These are phyloP conservation scores for Phytophthora fragariaefolia DNA, from an alignment of 352 stramenopile genomes.

Conservation along the genomic window DNA sequence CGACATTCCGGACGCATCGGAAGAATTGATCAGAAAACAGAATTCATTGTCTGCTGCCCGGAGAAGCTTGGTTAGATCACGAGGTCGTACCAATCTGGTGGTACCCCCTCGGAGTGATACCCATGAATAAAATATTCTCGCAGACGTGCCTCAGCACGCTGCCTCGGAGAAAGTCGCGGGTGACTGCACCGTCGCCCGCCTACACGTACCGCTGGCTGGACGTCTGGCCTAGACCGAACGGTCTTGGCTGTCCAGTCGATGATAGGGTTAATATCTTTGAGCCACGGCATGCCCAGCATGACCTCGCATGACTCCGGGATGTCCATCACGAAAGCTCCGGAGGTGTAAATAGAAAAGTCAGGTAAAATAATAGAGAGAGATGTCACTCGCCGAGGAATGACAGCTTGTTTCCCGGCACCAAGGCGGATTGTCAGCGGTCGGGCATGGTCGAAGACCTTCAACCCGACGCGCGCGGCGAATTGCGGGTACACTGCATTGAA, in stretches of 20 bases:
- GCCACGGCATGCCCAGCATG: slow-evolving; percentile 20
- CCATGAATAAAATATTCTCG: not conserved
- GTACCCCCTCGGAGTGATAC: slow-evolving; percentile 2
- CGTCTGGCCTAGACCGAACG: not conserved
- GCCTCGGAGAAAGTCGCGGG: not conserved
- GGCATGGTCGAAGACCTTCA: not conserved
- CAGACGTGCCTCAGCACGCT: slow-evolving; percentile 1
- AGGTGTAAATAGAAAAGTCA: slow-evolving; percentile 3
- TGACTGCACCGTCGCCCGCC: not conserved
- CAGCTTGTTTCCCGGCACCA: slow-evolving; percentile 2
- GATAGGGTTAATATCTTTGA: slow-evolving; percentile 9
- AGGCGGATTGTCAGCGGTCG: slow-evolving; percentile 1
- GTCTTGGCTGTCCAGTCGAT: slow-evolving; percentile 11
- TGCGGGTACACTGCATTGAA: slow-evolving; percentile 7
- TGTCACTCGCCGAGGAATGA: slow-evolving; percentile 7
- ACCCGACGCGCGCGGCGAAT: not conserved
- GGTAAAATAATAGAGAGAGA: slow-evolving; percentile 2
- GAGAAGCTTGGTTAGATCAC: not conserved
- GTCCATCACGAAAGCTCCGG: slow-evolving; percentile 16
- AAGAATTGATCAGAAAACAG: not conserved
- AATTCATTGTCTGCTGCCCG: slow-evolving; percentile 5
- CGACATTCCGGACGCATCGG: not conserved
- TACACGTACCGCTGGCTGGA: not conserved
- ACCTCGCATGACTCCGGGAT: slow-evolving; percentile 11
- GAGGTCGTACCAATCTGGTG: not conserved